A percentile compares a stretch with the other conserved stretches of the same genome.
These are phyloP conservation scores for Scleroderma bovista DNA, from an alignment of 768 basidiomycete species.

Conservation along the genomic window DNA sequence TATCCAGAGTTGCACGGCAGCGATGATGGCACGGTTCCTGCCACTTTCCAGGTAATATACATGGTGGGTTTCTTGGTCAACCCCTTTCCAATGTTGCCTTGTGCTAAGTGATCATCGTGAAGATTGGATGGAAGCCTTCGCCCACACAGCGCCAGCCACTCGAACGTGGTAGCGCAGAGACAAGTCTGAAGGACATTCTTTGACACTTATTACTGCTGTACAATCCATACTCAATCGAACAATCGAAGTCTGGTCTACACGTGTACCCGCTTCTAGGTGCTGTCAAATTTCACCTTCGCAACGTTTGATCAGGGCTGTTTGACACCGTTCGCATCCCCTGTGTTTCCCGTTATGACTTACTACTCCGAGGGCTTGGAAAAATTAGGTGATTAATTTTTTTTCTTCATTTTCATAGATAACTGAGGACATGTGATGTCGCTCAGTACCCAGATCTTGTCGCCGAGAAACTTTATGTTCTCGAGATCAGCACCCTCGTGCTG, in stretches of 20 bases:
- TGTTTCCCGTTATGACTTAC: not conserved
- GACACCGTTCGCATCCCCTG: not conserved
- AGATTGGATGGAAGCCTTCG: slow-evolving; percentile 85
- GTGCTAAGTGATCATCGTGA: not conserved
- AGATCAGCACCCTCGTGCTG: not conserved
- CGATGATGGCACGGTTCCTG: slow-evolving; percentile 80
- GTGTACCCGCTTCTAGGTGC: not conserved
- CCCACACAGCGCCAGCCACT: slow-evolving; percentile 62
- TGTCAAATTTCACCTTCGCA: not conserved
- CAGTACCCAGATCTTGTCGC: not conserved
- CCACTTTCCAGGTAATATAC: slow-evolving; percentile 95
- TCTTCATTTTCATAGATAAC: not conserved
- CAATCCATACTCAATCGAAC: not conserved
- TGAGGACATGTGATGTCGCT: not conserved
- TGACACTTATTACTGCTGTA: slow-evolving; percentile 14
- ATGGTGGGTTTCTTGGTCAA: slow-evolving; percentile 50
- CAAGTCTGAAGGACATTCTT: slow-evolving; percentile 57
- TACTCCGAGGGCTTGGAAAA: not conserved
- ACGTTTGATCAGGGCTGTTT: not conserved
- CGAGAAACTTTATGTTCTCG: not conserved
- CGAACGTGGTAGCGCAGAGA: slow-evolving; percentile 55
- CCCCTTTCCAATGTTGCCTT: not conserved
- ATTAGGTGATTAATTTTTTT: not conserved
- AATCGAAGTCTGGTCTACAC: not conserved
- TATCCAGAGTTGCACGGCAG: slow-evolving; percentile 73